Conservation (phyloP, 441 rosid species). For the Metrosideros polymorpha region DNA sequence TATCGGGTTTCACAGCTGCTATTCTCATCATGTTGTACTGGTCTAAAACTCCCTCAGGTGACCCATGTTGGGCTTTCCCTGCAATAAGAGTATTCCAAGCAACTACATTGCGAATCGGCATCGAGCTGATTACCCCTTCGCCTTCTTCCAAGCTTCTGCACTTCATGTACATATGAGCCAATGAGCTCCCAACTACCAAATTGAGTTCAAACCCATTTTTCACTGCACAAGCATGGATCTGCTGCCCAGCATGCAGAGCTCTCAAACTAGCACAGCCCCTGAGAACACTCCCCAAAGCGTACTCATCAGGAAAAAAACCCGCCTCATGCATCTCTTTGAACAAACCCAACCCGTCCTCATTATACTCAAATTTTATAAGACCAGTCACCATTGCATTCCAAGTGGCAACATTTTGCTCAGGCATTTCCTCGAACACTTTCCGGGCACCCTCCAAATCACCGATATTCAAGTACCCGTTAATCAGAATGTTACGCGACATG, state of each 20-base stretch:
- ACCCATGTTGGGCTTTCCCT: conserved; percentile 74
- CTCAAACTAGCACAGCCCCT: conserved; percentile 71
- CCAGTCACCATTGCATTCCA: conserved; percentile 83
- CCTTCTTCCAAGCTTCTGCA: conserved; percentile 56
- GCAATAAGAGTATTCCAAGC: conserved; percentile 86
- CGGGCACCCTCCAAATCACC: conserved; percentile 54
- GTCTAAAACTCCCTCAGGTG: conserved; percentile 46
- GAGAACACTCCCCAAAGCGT: conserved; percentile 62
- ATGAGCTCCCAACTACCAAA: conserved; percentile 63
- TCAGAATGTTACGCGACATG: conserved; percentile 74
- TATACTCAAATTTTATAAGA: conserved; percentile 43
- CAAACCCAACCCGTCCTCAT: conserved; percentile 51
- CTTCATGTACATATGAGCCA: conserved; percentile 91
- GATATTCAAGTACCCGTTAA: conserved; percentile 30
- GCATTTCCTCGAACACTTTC: conserved; percentile 71
- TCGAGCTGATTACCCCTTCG: conserved; percentile 39
- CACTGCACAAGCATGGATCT: conserved; percentile 43
- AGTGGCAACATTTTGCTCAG: conserved; percentile 51
- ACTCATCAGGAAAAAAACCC: conserved; percentile 60
- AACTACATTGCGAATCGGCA: conserved; percentile 48
- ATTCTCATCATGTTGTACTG: conserved; percentile 61
- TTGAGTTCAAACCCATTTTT: conserved; percentile 53
- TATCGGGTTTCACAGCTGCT: conserved; percentile 51
- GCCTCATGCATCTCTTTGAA: conserved; percentile 45
- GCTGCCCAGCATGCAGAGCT: conserved; percentile 37